Evolutionary conservation across 2,329 filamentous ascomycete species (phyloP).

Genomic region (Fusarium bactridioides): DNA sequence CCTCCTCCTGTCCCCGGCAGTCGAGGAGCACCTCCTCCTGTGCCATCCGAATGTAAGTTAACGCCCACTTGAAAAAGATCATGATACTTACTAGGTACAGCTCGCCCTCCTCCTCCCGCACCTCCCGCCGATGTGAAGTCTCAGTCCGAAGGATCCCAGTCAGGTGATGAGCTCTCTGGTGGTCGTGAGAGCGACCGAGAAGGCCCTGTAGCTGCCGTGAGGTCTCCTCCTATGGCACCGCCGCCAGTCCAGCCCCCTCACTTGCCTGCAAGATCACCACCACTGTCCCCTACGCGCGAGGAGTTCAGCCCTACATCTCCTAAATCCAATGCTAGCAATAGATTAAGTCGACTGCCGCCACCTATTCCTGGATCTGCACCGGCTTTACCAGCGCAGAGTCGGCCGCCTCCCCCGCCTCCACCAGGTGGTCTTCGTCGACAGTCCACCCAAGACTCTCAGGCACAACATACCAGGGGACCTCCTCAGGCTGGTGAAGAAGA

Average conservation of each 20-base stretch:
- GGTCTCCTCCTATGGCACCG: constrained; percentile 55
- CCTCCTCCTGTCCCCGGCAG: constrained; percentile 58
- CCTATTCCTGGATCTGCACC: constrained; percentile 68
- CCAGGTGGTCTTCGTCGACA: constrained; percentile 63
- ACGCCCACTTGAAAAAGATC: constrained; percentile 1
- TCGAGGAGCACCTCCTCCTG: constrained; percentile 64
- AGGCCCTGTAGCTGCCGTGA: constrained; percentile 32
- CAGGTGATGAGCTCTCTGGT: constrained; percentile 83
- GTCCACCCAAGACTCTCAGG: constrained; percentile 65
- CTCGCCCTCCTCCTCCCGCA: constrained; percentile 66
- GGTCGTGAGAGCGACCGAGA: constrained; percentile 53
- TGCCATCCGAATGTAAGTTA: constrained; percentile 68
- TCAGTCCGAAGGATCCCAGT: constrained; percentile 81
- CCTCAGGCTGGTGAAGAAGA: constrained; percentile 66
- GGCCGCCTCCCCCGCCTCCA: constrained; percentile 74
- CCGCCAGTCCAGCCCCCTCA: constrained; percentile 44
- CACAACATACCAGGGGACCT: constrained; percentile 52
- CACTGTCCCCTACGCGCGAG: constrained; percentile 44
- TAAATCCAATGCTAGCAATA: constrained; percentile 55
- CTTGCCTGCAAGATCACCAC: constrained; percentile 46
- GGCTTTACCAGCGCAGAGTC: constrained; percentile 58
- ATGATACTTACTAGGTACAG: constrained; percentile 53
- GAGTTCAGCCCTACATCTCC: constrained; percentile 55
- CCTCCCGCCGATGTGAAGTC: constrained; percentile 65
- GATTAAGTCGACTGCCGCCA: constrained; percentile 64